Conservation (phyloP, 306 rosid species). For the Cucurbita pepo region DNA sequence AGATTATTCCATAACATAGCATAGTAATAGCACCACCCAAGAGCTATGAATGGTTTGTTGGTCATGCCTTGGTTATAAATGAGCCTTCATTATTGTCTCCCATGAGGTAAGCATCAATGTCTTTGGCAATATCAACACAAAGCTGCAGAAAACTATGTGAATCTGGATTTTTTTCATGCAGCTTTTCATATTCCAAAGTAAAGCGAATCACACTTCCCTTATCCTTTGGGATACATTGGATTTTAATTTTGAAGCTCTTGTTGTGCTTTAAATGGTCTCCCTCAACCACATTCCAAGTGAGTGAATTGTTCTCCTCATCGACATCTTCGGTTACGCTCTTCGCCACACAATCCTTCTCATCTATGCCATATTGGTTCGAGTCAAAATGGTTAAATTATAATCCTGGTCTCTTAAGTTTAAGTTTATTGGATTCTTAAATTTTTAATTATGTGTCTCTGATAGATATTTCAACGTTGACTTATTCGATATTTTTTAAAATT, state of each 20-base stretch:
- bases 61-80: not conserved
- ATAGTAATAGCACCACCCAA: too few species aligned
- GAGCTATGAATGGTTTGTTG: too few species aligned
- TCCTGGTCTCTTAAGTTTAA: too few species aligned
- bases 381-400: too few species aligned
- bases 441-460: too few species aligned
- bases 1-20: too few species aligned
- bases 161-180: not conserved
- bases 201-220: not conserved
- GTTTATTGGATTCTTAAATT: too few species aligned
- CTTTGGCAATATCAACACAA: not conserved
- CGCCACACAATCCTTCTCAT: not conserved
- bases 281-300: not conserved
- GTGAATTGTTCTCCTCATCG: not conserved
- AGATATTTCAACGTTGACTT: too few species aligned
- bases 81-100: not conserved
- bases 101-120: not conserved
- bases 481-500: too few species aligned
- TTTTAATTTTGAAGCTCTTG: not conserved
- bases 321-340: not conserved
- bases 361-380: not conserved
- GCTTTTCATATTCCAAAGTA: not conserved
- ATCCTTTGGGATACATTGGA: not conserved
- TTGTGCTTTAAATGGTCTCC: not conserved
- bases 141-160: not conserved